Evolutionary conservation across 306 rosid species (phyloP), one percentile per base, ranked within the genome.

Genomic region (Vachellia collinsii): DNA sequence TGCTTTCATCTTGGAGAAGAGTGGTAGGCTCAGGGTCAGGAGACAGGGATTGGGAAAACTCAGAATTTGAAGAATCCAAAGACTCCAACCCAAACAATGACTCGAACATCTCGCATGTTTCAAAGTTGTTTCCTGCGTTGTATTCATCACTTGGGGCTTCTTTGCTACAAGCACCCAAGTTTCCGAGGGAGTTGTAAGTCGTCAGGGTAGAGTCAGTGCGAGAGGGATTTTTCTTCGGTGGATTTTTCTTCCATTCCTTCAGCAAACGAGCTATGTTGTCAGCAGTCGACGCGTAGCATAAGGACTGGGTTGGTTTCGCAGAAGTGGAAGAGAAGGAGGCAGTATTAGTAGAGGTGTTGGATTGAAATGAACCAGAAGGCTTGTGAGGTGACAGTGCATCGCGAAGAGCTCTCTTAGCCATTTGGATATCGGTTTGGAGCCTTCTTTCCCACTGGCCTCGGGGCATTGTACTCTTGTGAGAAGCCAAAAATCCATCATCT

Each of bases 371-470:
- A 34, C n/a, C 59, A 70, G 39, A 80, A 16, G 80, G 73, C 14
- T 88, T 86, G 43, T 85, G 82, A 37, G 93, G 96, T 36, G 95
- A 86, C 9, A 95, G 86, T 11, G 99, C 99, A 4, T 93, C 97
- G 8, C 79, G 77, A 3, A 95, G 94, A 17, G 98, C 99, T 79
- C 86, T 88, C 48, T 92, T 90, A 0, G 99, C 99, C 89, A 83
- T 84, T 56, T 89, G 85, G 39, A 95, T 93, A 34, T 95, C 91
- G 3, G 97, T 93, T 83, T 95, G 99, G 25, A 95, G 98, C 82
- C 98, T 88, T 51, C 94, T 90, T 84, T 95, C 99, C 99, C 99
- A 95, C 51, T 95, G 99, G 8, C 99, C 99, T 85, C 97, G 85
- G 6, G 92, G 50, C 79, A 88, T 83, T 74, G 89, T 50, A 16